Evolutionary conservation across 108 stramenopile species (phyloP), one percentile per base, ranked within the genome.

Genomic region (Nannochloropsis gaditana): DNA sequence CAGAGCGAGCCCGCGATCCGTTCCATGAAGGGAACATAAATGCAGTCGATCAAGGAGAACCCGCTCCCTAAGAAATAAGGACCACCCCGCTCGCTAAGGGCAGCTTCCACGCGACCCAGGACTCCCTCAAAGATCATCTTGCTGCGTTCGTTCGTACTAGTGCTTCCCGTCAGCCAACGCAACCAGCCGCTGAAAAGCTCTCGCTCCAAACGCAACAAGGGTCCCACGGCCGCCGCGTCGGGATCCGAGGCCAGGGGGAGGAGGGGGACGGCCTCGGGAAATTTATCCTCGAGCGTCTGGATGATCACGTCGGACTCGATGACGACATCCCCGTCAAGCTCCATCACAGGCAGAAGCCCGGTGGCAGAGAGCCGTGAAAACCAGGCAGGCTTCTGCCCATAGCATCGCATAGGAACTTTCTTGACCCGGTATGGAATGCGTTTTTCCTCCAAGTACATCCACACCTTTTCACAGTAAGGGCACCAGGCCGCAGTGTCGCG

Each of bases 331-430:
- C 90, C 90, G 45, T 91, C 91, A 45, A 91, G 82, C 21, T 81
- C 21, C 31, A 88, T 81, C 21, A 89, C 90, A n/a, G 91, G 91
- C 31, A 91, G 45, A 44, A 89, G 84, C 9, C 91, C 91, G 41
- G 79, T 44, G 9, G 91, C 86, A 10, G 80, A 84, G 21, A 90
- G 15, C 45, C 79, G 10, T 2, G 80, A 11, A 81, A 90, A 91
- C 88, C 88, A 88, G 19, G 81, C 21, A 11, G 90, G 90, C 84
- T 91, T 91, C 42, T 89, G 83, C 15, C 91, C 91, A 80, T 91
- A 91, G 86, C 95, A 97, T 43, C 95, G 85, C 95, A 97, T 96
- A 85, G 95, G 95, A 41, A 97, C 88, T 88, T 94, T 94, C 84
- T 94, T 93, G 11, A 97, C 91, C 41, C 89, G 83, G 86, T 97